Evolutionary conservation across 805 yeast species (phyloP).

Genomic region (Saturnispora gosingensis): DNA sequence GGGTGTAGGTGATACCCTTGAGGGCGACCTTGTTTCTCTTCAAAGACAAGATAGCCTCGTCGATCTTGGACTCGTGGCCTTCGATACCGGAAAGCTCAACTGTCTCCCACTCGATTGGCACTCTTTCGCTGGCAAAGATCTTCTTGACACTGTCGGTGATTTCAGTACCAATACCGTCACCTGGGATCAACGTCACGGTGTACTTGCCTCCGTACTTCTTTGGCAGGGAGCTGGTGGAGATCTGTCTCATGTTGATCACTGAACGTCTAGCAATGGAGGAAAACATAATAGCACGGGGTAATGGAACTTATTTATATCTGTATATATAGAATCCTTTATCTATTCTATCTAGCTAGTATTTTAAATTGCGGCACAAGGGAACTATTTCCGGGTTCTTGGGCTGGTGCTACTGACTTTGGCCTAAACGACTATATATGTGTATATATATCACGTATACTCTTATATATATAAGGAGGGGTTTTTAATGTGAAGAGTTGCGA

Average conservation of each 20-base stretch:
- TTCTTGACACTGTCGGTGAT: constrained; percentile 88
- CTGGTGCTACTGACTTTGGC: neutral
- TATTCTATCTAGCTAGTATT: neutral
- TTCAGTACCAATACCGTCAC: constrained; percentile 97
- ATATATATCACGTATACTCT: too few relatives aligned
- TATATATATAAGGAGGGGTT: neutral
- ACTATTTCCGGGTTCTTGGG: neutral
- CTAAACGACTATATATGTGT: neutral
- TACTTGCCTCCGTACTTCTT: constrained; percentile 91
- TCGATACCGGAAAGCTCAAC: constrained; percentile 58
- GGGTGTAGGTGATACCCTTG: constrained; percentile 92
- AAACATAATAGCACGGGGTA: constrained; percentile 16
- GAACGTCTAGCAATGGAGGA: constrained; percentile 16
- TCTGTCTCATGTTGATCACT: constrained; percentile 18
- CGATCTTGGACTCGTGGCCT: constrained; percentile 42
- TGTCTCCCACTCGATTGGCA: constrained; percentile 91
- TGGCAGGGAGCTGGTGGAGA: constrained; percentile 42
- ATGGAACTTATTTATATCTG: constrained; percentile 20
- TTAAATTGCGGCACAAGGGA: constrained; percentile 3
- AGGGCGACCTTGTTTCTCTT: constrained; percentile 96
- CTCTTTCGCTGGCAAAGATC: constrained; percentile 75
- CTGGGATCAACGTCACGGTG: constrained; percentile 92
- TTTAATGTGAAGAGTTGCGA: neutral
- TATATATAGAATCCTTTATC: neutral
- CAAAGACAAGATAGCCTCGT: constrained; percentile 80